A percentile compares a stretch with the other conserved stretches of the same genome.
Evolutionary conservation across 495 filamentous ascomycete species (phyloP).

Genomic region (Podospora bellae-mahoneyi): DNA sequence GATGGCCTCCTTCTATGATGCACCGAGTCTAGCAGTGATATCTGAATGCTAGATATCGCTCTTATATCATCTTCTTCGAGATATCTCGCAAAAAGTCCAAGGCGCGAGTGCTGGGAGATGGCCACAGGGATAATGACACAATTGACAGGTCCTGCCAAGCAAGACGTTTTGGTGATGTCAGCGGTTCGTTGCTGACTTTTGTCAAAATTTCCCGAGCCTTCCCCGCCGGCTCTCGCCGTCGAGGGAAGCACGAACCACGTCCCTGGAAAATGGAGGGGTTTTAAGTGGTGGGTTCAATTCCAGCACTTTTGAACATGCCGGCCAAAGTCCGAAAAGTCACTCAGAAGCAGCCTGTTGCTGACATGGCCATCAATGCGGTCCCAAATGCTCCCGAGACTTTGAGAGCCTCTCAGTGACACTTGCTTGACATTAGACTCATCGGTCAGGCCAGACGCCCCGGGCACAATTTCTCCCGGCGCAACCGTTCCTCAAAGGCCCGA

Average conservation of each 20-base stretch:
- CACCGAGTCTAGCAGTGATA: background rate
- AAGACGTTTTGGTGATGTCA: slow-evolving; percentile 18
- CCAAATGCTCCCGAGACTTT: background rate
- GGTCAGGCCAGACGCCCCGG: background rate
- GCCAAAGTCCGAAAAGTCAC: slow-evolving; percentile 18
- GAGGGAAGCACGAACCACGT: slow-evolving; percentile 10
- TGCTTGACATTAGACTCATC: background rate
- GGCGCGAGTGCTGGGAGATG: background rate
- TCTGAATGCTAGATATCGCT: background rate
- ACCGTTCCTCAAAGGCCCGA: slow-evolving; percentile 1
- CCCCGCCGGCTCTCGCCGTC: slow-evolving; percentile 5
- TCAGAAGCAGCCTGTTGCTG: background rate
- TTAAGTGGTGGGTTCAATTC: background rate
- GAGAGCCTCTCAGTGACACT: background rate
- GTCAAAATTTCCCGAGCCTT: slow-evolving; percentile 20
- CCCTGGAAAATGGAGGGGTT: slow-evolving; percentile 7
- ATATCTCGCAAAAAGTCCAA: background rate
- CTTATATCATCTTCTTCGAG: background rate
- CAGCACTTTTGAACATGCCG: slow-evolving; percentile 9
- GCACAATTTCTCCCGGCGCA: background rate
- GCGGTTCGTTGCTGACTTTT: background rate
- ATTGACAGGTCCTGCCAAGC: background rate
- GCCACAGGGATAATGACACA: background rate
- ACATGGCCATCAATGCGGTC: background rate
- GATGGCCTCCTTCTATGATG: background rate